Base-by-base conservation (phyloP, 2,329 filamentous ascomycete genomes). In the Cercospora janseana region DNA sequence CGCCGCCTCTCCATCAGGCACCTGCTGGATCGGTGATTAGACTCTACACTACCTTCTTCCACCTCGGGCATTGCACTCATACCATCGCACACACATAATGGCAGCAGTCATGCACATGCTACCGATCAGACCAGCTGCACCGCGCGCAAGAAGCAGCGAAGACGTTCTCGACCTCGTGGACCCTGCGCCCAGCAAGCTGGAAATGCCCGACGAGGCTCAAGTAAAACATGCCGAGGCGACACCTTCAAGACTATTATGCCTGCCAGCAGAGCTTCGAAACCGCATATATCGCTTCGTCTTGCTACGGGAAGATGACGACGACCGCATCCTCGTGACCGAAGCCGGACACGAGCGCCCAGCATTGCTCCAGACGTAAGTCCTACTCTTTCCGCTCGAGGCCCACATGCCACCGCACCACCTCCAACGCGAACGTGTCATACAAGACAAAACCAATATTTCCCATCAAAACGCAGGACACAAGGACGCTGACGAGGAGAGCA, bases 241-340 rank as follows among this genome's bases (percentile, higher is more conserved):
- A 16, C 21, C 35, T 23, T 40, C 35, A 6, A 20, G 35, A n/a
- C 35, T 40, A 20, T 40, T 40, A 13, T 23, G 16, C 10, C 45
- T 59, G n/a, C 56, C 56, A 29, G 49, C 47, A 21, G 58, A 60
- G 13, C 38, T 60, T 15, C 45, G 58, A 12, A 52, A 57, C 29
- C 35, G 45, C 6, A 55, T 60, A 42, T 59, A 50, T 32, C 38
- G 52, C 31, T 18, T 55, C 8, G 49, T 31, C 2, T 21, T 55
- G 10, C 18, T 32, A 28, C 20, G 23, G 5, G 27, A 24, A 4
- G 41, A 18, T 10, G 35, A 40, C 10, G 35, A 40, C 23, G 35
- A 40, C 26, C 35, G 35, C n/a, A 40, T 40, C 5, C 23, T 26
- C 4, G 35, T 40, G n/a, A 40, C 35, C 4, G 35, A 26, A 13